A percentile compares a stretch with the other conserved stretches of the same genome.
These are phyloP conservation scores for Penicillium steckii DNA, from an alignment of 495 filamentous ascomycete genomes.

Conservation along the genomic window DNA sequence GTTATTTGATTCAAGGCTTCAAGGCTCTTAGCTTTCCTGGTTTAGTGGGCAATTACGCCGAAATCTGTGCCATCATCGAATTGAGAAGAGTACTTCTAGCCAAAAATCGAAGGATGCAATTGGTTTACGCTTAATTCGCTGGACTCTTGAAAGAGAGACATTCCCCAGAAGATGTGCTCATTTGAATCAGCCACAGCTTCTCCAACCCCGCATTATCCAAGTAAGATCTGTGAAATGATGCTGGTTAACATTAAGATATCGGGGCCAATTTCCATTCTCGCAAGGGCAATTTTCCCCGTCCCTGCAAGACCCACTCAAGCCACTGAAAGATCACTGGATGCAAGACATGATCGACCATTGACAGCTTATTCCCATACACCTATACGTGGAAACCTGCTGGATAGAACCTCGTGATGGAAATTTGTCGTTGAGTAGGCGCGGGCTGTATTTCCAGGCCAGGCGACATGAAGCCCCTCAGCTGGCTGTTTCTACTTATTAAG, in stretches of 20 bases:
- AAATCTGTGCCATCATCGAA: too few species aligned
- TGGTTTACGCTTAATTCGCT: background rate
- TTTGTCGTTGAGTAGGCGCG: background rate
- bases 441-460: background rate
- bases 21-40: too few species aligned
- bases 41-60: too few species aligned
- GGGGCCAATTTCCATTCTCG: slow-evolving; percentile 7
- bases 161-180: background rate
- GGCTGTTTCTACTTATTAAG: too few species aligned
- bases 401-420: background rate
- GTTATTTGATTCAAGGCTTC: too few species aligned
- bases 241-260: background rate
- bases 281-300: slow-evolving; percentile 22
- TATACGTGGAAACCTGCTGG: background rate
- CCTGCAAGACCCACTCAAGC: slow-evolving; percentile 2
- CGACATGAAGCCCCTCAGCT: background rate
- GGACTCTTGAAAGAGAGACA: background rate
- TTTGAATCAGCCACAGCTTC: background rate
- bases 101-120: background rate
- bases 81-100: too few species aligned
- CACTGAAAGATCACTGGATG: background rate
- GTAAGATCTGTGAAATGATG: too few species aligned
- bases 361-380: slow-evolving; percentile 11
- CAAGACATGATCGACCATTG: slow-evolving; percentile 2
- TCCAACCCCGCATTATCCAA: background rate